Evolutionary conservation across 1,284 basidiomycete genomes (phyloP).

Genomic region (Fomitopsis palustris): DNA sequence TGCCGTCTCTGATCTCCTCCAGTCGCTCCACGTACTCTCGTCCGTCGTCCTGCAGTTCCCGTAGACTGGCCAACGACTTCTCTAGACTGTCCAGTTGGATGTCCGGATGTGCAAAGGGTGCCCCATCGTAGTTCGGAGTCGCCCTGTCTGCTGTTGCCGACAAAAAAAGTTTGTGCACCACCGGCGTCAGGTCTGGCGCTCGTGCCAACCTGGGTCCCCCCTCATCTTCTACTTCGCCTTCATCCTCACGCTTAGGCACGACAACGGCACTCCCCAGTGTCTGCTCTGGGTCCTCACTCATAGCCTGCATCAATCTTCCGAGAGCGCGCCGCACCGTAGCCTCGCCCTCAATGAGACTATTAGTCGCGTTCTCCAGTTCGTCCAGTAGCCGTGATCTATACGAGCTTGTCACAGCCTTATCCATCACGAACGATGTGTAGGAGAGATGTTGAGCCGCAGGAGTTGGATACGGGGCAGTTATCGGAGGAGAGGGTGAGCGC

Average conservation of each 20-base stretch:
- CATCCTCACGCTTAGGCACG: constrained; percentile 62
- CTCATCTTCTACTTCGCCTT: constrained; percentile 38
- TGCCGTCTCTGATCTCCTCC: constrained; percentile 72
- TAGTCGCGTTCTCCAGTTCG: constrained; percentile 74
- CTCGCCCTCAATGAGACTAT: constrained; percentile 77
- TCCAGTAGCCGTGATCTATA: constrained; percentile 74
- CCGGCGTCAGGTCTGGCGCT: constrained; percentile 61
- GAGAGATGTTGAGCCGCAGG: constrained; percentile 63
- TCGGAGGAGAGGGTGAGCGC: constrained; percentile 42
- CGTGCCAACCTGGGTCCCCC: constrained; percentile 39
- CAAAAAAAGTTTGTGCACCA: constrained; percentile 66
- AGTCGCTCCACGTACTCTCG: constrained; percentile 78
- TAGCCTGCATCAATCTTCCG: constrained; percentile 74
- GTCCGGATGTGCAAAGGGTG: constrained; percentile 60
- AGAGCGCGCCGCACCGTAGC: constrained; percentile 65
- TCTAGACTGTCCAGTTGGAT: constrained; percentile 66
- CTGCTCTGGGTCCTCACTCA: constrained; percentile 58
- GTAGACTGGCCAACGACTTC: constrained; percentile 63
- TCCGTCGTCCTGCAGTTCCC: constrained; percentile 78
- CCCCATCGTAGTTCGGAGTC: constrained; percentile 44
- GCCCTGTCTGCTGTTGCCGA: constrained; percentile 42
- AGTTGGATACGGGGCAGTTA: constrained; percentile 62
- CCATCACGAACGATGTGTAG: constrained; percentile 80
- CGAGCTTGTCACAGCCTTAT: constrained; percentile 76
- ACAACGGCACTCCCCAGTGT: constrained; percentile 33